Base-by-base conservation (phyloP, 352 stramenopile species). In the Phytophthora hibernalis region DNA sequence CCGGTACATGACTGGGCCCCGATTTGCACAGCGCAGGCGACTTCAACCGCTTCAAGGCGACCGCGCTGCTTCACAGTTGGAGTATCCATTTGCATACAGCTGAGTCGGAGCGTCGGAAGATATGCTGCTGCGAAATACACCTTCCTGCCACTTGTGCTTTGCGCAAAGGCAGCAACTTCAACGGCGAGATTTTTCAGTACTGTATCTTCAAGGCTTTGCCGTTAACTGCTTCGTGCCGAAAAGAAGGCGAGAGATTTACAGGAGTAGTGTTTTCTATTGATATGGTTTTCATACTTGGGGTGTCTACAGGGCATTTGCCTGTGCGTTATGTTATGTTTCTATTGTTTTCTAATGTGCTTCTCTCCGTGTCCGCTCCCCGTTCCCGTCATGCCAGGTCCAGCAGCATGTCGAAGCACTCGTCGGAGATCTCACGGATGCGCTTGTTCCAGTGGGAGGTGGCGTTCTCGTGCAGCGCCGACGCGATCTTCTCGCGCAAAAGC, bases 351-450 rank as follows among this genome's bases (percentile, higher is more conserved):
- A 60, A 45, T 74, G 35, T 71, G 52, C 31, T 50, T 28, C 18
- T 66, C 48, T 58, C 48, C 42, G 20, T 31, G 11, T 53, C 47
- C n/a, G 11, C 8, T 20, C 12, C 20, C 8, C 20, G 10, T 31
- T 31, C 9, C 26, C 2, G 26, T 82, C 65, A 95, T 30, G 83
- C 84, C 59, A 95, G 64, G 70, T 95, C 86, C 16, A 95, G 72
- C 56, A 95, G 76, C 75, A 83, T 76, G 69, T 95, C 86, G 55
- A 95, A 95, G 60, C 77, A 85, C 64, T 93, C 82, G 69, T 95
- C 86, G 37, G 84, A 91, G 55, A 91, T 75, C 68, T 90, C 69
- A 33, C 85, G 84, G 61, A 95, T 90, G 63, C 81, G 82, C 54
- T 80, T 68, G 74, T 93, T 92, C 86, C 86, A 95, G 64, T 95